A percentile compares a stretch with the other conserved stretches of the same genome.
These are phyloP conservation scores for Chenopodium formosanum DNA, from an alignment of 148 eudicot species.

Conservation along the genomic window DNA sequence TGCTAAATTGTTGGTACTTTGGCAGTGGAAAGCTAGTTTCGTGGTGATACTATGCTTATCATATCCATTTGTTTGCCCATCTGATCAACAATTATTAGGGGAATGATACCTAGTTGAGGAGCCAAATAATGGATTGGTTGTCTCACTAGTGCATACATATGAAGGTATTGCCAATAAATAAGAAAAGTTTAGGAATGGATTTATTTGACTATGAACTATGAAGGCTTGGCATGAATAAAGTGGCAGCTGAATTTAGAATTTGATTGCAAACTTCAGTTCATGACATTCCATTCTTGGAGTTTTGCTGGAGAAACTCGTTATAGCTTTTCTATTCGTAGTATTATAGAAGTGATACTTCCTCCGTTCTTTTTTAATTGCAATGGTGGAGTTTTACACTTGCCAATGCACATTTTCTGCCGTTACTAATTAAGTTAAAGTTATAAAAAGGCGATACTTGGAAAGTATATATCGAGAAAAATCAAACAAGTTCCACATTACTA, in stretches of 20 bases:
- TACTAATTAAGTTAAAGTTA: no score
- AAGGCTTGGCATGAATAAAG: background rate
- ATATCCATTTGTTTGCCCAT: background rate
- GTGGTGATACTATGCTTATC: background rate
- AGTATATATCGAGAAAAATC: no score
- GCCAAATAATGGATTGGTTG: background rate
- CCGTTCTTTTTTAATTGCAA: no score
- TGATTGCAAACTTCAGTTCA: background rate
- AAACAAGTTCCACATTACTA: no score
- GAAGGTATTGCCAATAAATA: background rate
- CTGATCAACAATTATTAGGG: background rate
- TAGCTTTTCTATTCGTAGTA: background rate
- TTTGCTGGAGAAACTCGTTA: background rate
- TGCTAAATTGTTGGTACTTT: background rate
- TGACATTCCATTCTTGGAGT: background rate
- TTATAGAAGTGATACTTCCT: no score
- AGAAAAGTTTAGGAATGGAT: background rate
- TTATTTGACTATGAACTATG: background rate
- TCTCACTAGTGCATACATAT: background rate
- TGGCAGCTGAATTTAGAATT: background rate
- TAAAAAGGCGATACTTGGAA: no score
- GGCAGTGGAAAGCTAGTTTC: background rate
- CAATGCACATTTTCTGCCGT: no score
- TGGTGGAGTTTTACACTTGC: no score
- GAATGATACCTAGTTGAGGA: background rate